Percentiles rank a stretch among this genome's conserved stretches.
phyloP scores from a whole-genome alignment of 768 basidiomycete genomes.

The Mycena epipterygia region DNA sequence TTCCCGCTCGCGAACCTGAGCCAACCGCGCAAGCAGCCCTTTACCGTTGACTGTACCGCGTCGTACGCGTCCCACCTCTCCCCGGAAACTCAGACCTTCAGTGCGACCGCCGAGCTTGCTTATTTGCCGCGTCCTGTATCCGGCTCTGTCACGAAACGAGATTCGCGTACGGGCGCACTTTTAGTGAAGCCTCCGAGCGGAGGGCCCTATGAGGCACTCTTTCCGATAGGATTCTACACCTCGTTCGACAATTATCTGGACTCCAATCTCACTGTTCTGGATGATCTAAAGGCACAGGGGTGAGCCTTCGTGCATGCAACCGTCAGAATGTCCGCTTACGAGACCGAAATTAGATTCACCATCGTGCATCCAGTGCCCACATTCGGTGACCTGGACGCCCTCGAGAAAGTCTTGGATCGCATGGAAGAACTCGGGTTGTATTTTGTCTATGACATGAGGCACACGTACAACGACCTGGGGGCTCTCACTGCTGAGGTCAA shows the following conservation, averaged over 20 bases:
- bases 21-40: constrained; percentile 28
- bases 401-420: constrained; percentile 59
- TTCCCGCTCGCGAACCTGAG: constrained; percentile 34
- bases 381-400: constrained; percentile 59
- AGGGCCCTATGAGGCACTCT: constrained; percentile 49
- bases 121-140: constrained; percentile 55
- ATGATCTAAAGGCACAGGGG: constrained; percentile 62
- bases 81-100: constrained; percentile 9
- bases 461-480: constrained; percentile 61
- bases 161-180: constrained; percentile 59
- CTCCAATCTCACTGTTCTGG: constrained; percentile 55
- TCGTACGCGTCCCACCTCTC: neutral
- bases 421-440: constrained; percentile 67
- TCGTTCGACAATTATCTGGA: constrained; percentile 56
- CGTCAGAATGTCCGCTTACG: neutral
- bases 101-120: constrained; percentile 41
- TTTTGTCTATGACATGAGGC: constrained; percentile 76
- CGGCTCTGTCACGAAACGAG: constrained; percentile 62
- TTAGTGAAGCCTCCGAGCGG: constrained; percentile 50
- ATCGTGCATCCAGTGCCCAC: constrained; percentile 70
- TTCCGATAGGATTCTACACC: constrained; percentile 72
- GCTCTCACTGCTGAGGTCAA: constrained; percentile 64
- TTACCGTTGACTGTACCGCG: constrained; percentile 23
- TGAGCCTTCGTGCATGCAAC: constrained; percentile 28
- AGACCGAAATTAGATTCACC: constrained; percentile 23